Evolutionary conservation across 805 yeast species (phyloP), one percentile per base, ranked within the genome.

Genomic region (Saccharomycopsis capsularis): DNA sequence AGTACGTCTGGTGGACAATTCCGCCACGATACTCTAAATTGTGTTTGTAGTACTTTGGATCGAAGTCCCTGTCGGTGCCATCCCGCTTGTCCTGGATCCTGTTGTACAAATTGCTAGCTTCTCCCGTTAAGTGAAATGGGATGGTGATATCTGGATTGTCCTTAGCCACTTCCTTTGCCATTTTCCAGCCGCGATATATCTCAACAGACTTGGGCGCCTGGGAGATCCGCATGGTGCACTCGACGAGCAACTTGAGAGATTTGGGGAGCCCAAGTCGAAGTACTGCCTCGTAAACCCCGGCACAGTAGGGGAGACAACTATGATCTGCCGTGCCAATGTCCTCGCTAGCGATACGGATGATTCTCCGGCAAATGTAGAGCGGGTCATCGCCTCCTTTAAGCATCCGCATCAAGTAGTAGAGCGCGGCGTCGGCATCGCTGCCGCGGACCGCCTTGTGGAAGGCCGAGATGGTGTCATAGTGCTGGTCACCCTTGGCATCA

Each of bases 261-360:
- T 93, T 99, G 0, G 99, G 99, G 75, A 93, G 70, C 0, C 99
- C 99, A 19, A 93, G 75, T 63, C 85, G 85, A 67, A 87, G 89
- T 2, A 86, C 82, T 0, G 97, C 88, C 39, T 87, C 86, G 62
- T 85, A 86, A 0, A 95, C 78, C 0, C 96, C 81, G 2, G 85
- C 73, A 1, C 95, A 93, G 67, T 93, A 82, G 2, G 96, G 95
- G 39, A 93, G 66, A 57, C 95, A 79, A 1, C 84, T 65, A 45
- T 88, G 87, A 63, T 93, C 98, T 3, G 85, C 70, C 1, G 86
- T 66, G 0, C 99, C 99, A 24, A 93, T 70, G 62, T 93, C 99
- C 62, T 93, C 99, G 60, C 93, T 82, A 0, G 99, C 98, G 19
- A 93, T 93, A 3, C 96, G 73, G 3, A 93, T 82, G 95, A 93